A percentile compares a stretch with the other conserved stretches of the same genome.
phyloP scores from a whole-genome alignment of 345 rosid species.

The Salix arbutifolia region DNA sequence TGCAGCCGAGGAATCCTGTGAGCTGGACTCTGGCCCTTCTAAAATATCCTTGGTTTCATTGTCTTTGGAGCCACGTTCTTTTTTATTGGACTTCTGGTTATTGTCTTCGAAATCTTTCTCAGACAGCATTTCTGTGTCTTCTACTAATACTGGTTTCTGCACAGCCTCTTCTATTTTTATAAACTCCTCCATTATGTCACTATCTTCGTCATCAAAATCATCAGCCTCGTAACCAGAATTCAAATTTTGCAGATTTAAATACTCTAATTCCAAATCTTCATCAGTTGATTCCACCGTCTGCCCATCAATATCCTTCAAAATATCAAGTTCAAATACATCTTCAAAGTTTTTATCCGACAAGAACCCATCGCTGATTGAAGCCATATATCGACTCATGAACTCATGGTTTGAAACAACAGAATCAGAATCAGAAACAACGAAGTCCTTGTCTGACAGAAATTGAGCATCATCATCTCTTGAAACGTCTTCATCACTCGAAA shows the following conservation, averaged over 20 bases:
- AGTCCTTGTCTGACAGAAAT: conserved; percentile 45
- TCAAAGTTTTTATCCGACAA: conserved; percentile 54
- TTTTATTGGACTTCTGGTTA: background rate
- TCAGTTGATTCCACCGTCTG: conserved; percentile 14
- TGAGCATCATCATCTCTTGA: conserved; percentile 19
- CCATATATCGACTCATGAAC: conserved; percentile 33
- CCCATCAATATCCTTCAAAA: conserved; percentile 7
- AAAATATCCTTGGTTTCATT: background rate
- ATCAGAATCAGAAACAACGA: conserved; percentile 37
- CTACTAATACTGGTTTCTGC: conserved; percentile 2
- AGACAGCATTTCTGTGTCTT: background rate
- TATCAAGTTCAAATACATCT: conserved; percentile 17
- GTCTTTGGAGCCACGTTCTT: conserved; percentile 15
- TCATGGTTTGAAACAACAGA: conserved; percentile 55
- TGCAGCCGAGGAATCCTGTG: conserved; percentile 16
- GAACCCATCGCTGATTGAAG: conserved; percentile 47
- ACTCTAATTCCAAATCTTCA: conserved; percentile 19
- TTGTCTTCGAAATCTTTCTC: conserved; percentile 8
- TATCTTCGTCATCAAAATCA: conserved; percentile 24
- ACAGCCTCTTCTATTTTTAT: conserved; percentile 24
- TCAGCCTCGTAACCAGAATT: conserved; percentile 16
- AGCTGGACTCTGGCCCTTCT: conserved; percentile 5
- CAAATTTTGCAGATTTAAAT: conserved; percentile 11
- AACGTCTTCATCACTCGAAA: conserved; percentile 12
- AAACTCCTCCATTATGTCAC: conserved; percentile 31